Base-by-base conservation (phyloP, 2,329 filamentous ascomycete species). In the Macrophomina phaseolina region DNA sequence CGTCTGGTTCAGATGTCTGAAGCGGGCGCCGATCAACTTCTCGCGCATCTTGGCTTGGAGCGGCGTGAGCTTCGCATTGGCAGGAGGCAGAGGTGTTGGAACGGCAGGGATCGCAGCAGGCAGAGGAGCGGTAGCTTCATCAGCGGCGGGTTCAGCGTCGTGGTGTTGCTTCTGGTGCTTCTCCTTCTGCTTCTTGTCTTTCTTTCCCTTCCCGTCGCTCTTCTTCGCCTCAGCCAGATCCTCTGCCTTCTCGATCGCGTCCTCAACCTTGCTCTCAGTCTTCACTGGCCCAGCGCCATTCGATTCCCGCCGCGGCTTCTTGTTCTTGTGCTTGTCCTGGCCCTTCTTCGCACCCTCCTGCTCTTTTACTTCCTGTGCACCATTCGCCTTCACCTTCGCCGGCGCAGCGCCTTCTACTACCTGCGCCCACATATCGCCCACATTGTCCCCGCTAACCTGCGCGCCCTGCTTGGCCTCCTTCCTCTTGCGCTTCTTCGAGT, bases 1-100 rank as follows among this genome's bases (percentile, higher is more conserved):
- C 0, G 93, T 94, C 82, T 99, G 91, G 79, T 99, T 99, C 69
- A 99, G 89, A 80, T 98, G 93, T 70, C 95, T 93, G 86, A 99
- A 99, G 67, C 95, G 93, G 1, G 95, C 94, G 9, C 94, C 96
- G 69, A 97, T 86, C 69, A 99, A 89, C 83, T 99, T 99, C 76
- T 93, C 90, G 69, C 92, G 90, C 95, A 99, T 99, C 3, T 92
- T 89, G 65, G 91, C 89, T 83, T 99, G 95, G 66, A 99, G 89
- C 3, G 95, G 93, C 0, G 95, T 99, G 74, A 99, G 87, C 72
- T 91, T 92, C 23, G 82, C 76, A 16, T 80, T 79, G 60, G 79
- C 73, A 38, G 66, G 72, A 30, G 52, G 77, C 72, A 34, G 76
- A 69, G 46, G 75, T 71, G 36, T 72, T 61, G 69, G 30, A 66